Base-by-base conservation (phyloP, 805 yeast genomes). In the Metschnikowia colocasiae region DNA sequence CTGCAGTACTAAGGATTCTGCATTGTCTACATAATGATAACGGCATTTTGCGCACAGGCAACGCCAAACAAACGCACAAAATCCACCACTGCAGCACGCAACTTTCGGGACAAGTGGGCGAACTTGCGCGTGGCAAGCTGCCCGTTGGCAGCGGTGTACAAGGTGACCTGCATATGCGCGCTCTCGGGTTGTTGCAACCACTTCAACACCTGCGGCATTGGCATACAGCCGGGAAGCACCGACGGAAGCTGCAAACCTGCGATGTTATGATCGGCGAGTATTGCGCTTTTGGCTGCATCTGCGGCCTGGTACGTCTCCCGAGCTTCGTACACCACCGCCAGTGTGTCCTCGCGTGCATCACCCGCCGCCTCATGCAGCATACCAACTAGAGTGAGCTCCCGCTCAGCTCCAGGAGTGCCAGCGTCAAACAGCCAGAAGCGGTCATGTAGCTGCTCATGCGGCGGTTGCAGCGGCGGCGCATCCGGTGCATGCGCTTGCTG, bases 161-260 rank as follows among this genome's bases (percentile, higher is more conserved):
- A 40, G 36, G 39, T 33, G 8, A 54, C 57, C 23, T 31, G 31
- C 43, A 32, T 31, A 16, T n/a, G 23, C 23, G 35, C 36, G 29
- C 43, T 31, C 5, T 30, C 29, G 10, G n/a, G 22, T 13, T n/a
- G 37, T 26, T 25, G 43, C 29, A 74, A 51, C 61, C 69, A 54
- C 15, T 65, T 64, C n/a, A 60, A 43, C 13, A 79, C 50, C 53
- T 79, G 82, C 63, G 64, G 57, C 26, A 79, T 41, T 1, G 84
- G 81, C 9, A 76, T 54, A 3, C 76, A 50, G 0, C 85, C 85
- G 0, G 84, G 82, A 2, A 73, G 56, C 3, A 79, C 77, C 9
- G 57, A 54, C 1, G 84, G 79, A 10, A 75, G 32, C 26, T 38
- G 45, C 40, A 39, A 37, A 10, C 18, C 27, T 4, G 33, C 35